Base-by-base conservation (phyloP, 2,329 filamentous ascomycete genomes). In the Botrytis elliptica region DNA sequence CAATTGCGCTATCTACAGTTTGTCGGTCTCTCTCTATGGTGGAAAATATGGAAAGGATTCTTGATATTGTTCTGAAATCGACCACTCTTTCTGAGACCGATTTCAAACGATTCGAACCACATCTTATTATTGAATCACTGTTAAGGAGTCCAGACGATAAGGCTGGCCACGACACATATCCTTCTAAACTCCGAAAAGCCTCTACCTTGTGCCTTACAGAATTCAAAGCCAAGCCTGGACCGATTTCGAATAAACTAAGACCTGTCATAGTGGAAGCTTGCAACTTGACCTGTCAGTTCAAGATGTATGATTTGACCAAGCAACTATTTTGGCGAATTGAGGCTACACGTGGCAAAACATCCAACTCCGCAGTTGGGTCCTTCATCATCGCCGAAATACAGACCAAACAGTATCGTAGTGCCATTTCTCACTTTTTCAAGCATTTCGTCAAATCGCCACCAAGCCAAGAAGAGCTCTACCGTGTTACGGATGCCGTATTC, bases 161-260 rank as follows among this genome's bases (percentile, higher is more conserved):
- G 3, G 33, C 22, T 29, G 12, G n/a, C 38, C 29, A 29, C 10
- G 40, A 49, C 25, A 29, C 52, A 20, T 42, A 72, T n/a, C n/a
- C 59, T 36, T 44, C 71, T 4, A 76, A 72, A 10, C 52, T 81
- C 25, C 63, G 60, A 42, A 79, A 77, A 65, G 79, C 77, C 7
- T 72, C 73, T 9, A 71, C 73, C 10, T 74, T 82, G 46, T 82
- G 78, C 68, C 75, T 81, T 12, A 74, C 75, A 25, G 71, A 76
- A 22, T 78, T 79, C 55, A 75, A 67, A 25, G 71, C 76, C 16
- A 75, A 77, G 36, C 77, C 77, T 6, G 71, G 66, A 40, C 38
- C 18, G 29, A 74, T 76, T 49, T 66, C 70, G 29, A 67, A 57
- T 5, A 49, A 69, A 29, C 74, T 78, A 72, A 38, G 57, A 12